These are phyloP conservation scores for Ascodesmis nigricans DNA, from an alignment of 495 filamentous ascomycete species.

Conservation along the genomic window DNA sequence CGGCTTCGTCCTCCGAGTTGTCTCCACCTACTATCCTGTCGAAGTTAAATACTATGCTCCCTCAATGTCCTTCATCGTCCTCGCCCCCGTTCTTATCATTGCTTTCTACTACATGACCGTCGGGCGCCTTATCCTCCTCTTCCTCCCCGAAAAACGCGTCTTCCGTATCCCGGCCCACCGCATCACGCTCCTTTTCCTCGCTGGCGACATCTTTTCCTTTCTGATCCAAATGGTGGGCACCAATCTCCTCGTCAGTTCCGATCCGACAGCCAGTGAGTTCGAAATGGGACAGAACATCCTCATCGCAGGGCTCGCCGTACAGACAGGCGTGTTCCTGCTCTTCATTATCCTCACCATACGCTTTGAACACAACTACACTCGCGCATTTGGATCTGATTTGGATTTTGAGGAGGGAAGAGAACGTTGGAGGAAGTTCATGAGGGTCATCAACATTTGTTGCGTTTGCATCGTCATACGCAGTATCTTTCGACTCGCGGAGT, in stretches of 20 bases:
- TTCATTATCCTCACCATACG: constrained; percentile 34
- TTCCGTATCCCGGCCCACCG: constrained; percentile 28
- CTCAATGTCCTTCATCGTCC: constrained; percentile 21
- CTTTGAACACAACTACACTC: constrained; percentile 30
- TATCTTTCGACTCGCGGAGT: constrained; percentile 37
- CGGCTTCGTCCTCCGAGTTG: constrained; percentile 9
- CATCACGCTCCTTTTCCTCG: constrained; percentile 37
- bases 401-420: too few relatives aligned
- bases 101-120: constrained; percentile 50
- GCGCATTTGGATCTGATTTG: constrained; percentile 16
- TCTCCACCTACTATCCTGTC: constrained; percentile 6
- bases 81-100: constrained; percentile 36
- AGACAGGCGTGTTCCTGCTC: constrained; percentile 24
- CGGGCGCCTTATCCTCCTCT: constrained; percentile 39
- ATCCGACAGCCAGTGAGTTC: constrained; percentile 8
- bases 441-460: constrained; percentile 30
- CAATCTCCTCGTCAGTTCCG: constrained; percentile 22
- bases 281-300: constrained; percentile 35
- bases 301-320: constrained; percentile 37
- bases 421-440: constrained; percentile 28
- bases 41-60: neutral
- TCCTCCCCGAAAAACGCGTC: constrained; percentile 28
- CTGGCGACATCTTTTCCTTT: constrained; percentile 39
- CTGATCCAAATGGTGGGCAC: constrained; percentile 38
- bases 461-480: constrained; percentile 30